Conservation (phyloP, 169 alveolate species). For the Plasmodium coatneyi region DNA sequence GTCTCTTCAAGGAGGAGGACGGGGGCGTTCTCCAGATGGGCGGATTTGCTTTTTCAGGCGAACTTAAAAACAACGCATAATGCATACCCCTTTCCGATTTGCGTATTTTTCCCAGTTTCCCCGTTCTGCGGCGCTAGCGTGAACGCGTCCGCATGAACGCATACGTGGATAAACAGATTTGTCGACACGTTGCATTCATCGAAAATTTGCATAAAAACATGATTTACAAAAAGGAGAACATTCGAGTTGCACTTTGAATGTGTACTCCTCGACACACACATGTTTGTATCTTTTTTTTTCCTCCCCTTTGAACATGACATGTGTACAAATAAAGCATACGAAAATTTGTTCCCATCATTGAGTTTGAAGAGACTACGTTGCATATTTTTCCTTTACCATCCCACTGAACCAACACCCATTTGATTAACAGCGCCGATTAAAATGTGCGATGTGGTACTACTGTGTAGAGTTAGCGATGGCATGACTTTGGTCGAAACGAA, state of each 20-base stretch:
- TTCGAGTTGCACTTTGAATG: not conserved
- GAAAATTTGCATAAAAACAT: not conserved
- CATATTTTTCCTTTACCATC: not conserved
- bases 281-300: not conserved
- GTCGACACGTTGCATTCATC: not conserved
- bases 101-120: not conserved
- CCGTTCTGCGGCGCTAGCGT: not conserved
- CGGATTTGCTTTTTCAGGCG: not conserved
- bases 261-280: not conserved
- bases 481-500: conserved; percentile 82
- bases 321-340: not conserved
- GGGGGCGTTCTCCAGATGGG: not conserved
- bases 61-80: not conserved
- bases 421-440: not conserved
- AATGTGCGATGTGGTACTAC: conserved; percentile 83
- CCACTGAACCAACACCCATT: not conserved
- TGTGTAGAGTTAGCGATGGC: conserved; percentile 86
- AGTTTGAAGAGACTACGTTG: not conserved
- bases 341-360: not conserved
- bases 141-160: not conserved
- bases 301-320: not conserved
- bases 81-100: not conserved
- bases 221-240: not conserved
- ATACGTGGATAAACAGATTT: not conserved
- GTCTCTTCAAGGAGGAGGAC: not conserved